Percentiles rank a stretch among this genome's conserved stretches.
These are phyloP conservation scores for Aspergillus egyptiacus DNA, from an alignment of 495 filamentous ascomycete species.

Conservation along the genomic window DNA sequence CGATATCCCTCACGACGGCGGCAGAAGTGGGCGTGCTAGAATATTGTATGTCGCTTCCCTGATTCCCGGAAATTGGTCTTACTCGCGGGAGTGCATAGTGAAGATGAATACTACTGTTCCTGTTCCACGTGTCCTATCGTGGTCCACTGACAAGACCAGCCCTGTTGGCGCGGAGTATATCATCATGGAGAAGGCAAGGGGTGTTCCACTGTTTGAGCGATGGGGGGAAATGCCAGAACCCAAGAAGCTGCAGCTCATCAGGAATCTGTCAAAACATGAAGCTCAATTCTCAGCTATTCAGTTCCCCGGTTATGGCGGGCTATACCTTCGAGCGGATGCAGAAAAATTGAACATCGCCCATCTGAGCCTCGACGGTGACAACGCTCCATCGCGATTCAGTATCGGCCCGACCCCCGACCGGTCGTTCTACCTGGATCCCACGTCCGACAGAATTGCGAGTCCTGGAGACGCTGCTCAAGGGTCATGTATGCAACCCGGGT, in stretches of 20 bases:
- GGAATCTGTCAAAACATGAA: constrained; percentile 25
- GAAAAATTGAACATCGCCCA: constrained; percentile 1
- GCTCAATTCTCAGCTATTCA: constrained; percentile 20
- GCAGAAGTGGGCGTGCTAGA: constrained; percentile 33
- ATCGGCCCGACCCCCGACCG: constrained; percentile 24
- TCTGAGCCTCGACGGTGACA: constrained; percentile 12
- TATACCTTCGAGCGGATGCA: constrained; percentile 25
- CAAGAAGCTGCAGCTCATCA: constrained; percentile 19
- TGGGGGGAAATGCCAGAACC: constrained; percentile 24
- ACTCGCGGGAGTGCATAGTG: constrained; percentile 18
- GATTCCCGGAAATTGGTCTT: neutral
- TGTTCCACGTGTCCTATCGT: constrained; percentile 28
- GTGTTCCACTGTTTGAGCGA: constrained; percentile 27
- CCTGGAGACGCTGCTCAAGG: constrained; percentile 11
- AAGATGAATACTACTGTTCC: constrained; percentile 27
- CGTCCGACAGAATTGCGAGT: neutral
- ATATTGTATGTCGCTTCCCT: constrained; percentile 24
- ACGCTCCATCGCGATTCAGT: constrained; percentile 21
- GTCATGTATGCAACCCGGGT: constrained; percentile 20
- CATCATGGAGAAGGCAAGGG: constrained; percentile 35
- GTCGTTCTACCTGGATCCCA: constrained; percentile 13
- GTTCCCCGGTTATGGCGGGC: constrained; percentile 29
- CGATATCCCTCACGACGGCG: constrained; percentile 27
- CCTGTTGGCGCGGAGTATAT: constrained; percentile 32
- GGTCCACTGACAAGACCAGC: constrained; percentile 26